These are phyloP conservation scores for Isoetes taiwanensis DNA, from an alignment of 75 land plant genomes.

Conservation along the genomic window DNA sequence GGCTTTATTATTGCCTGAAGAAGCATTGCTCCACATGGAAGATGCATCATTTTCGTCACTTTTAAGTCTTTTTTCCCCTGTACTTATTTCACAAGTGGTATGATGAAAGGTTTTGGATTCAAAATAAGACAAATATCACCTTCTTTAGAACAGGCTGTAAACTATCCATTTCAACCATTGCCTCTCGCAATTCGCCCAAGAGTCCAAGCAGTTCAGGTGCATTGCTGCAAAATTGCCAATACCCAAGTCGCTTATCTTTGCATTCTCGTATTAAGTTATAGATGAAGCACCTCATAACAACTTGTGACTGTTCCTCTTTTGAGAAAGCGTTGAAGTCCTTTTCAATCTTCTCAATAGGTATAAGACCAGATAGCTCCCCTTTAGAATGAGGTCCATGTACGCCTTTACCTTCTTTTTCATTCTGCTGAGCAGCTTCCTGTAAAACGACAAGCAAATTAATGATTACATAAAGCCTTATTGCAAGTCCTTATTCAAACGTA, in stretches of 20 bases:
- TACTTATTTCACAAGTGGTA: too few species aligned
- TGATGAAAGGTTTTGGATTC: too few species aligned
- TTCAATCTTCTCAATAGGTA: conserved; percentile 36
- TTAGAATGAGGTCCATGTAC: neutral
- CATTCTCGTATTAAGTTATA: neutral
- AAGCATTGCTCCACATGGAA: too few species aligned
- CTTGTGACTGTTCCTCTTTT: conserved; percentile 76
- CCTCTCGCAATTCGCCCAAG: conserved; percentile 53
- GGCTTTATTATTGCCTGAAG: conserved; percentile 41
- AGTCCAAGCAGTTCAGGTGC: conserved; percentile 87
- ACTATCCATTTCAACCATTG: conserved; percentile 35
- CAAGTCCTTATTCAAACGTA: too few species aligned
- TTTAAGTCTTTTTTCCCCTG: too few species aligned
- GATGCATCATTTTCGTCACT: too few species aligned
- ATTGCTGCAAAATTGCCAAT: conserved; percentile 36
- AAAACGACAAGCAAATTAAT: neutral
- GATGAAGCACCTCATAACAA: conserved; percentile 46
- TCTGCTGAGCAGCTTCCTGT: conserved; percentile 17
- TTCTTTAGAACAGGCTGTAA: conserved; percentile 37
- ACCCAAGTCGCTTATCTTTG: neutral
- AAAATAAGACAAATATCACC: too few species aligned
- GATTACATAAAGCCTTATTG: too few species aligned
- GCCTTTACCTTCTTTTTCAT: neutral
- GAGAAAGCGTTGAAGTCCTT: conserved; percentile 60
- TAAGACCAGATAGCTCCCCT: neutral